Base-by-base conservation (phyloP, 179 eudicot species). In the Silene vulgaris region DNA sequence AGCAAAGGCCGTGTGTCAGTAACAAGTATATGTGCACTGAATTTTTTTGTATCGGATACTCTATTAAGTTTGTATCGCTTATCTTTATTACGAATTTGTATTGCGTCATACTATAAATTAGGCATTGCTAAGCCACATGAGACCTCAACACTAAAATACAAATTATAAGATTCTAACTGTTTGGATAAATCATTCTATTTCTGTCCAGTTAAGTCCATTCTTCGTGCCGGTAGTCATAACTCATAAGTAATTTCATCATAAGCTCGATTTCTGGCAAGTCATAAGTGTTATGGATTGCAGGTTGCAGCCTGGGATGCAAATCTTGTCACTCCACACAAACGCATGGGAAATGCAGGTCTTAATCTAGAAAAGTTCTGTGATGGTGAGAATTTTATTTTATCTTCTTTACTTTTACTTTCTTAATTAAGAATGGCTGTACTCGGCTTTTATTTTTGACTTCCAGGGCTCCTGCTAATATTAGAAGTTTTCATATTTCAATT, bases 281-380 rank as follows among this genome's bases (percentile, higher is more conserved):
- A 63, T 35, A 43, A 12, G 29, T 72, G 23, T 56, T 69, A 35
- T 77, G 57, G 26, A 26, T 28, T 83, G 54, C 76, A 95, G 99
- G 88, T 95, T 74, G 99, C 99, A 40, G 97, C 97, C 74, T 95
- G 99, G 99, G 99, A 95, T 87, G 99, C 99, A 78, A 95, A 95
- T 83, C 99, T 95, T 76, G 90, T 95, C 35, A 81, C 97, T 76
- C 97, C 99, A 74, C 99, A 88, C 82, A 92, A 92, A 80, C 99
- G 99, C 68, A 92, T 95, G 99, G 99, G 99, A 73, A 92, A 95
- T 80, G 78, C 90, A 71, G 88, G 81, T 37, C 67, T 92, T 67
- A 81, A 78, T 74, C 78, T 95, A 83, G 89, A 86, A 62, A 56
- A 72, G 68, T 80, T 95, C n/a, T 95, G 97, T 71, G 95, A 95